phyloP scores from a whole-genome alignment of 768 basidiomycete species.

The Tubosaeta sp. region DNA sequence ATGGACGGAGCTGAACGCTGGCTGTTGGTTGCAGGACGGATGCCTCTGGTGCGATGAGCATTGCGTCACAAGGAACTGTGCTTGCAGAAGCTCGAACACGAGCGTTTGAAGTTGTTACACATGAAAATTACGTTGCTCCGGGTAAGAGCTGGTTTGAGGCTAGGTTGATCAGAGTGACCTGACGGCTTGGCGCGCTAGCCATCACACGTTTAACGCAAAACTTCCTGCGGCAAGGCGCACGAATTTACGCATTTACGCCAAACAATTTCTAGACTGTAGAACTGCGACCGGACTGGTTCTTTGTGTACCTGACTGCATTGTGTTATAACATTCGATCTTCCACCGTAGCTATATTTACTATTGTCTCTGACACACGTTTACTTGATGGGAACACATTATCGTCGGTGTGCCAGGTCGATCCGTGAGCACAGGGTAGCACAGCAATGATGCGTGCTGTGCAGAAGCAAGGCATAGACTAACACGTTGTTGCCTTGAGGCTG shows the following conservation, averaged over 20 bases:
- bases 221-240: conserved; percentile 54
- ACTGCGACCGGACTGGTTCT: conserved; percentile 2
- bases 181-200: conserved; percentile 25
- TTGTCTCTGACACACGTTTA: conserved; percentile 13
- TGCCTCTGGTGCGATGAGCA: conserved; percentile 44
- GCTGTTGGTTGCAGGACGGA: conserved; percentile 38
- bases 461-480: not conserved
- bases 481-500: conserved; percentile 21
- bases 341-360: conserved; percentile 23
- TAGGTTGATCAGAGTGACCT: conserved; percentile 11
- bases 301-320: conserved; percentile 7
- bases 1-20: conserved; percentile 11
- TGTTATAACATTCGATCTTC: conserved; percentile 27
- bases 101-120: conserved; percentile 73
- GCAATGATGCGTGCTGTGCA: not conserved
- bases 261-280: conserved; percentile 32
- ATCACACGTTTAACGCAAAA: conserved; percentile 53
- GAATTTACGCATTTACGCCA: conserved; percentile 50
- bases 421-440: conserved; percentile 10
- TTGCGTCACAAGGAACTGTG: conserved; percentile 56
- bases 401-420: not conserved
- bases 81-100: conserved; percentile 72
- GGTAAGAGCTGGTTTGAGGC: conserved; percentile 47
- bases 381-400: conserved; percentile 11
- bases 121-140: conserved; percentile 71